Conservation (phyloP, 2,329 filamentous ascomycete genomes). For the Penicillium polonicum region DNA sequence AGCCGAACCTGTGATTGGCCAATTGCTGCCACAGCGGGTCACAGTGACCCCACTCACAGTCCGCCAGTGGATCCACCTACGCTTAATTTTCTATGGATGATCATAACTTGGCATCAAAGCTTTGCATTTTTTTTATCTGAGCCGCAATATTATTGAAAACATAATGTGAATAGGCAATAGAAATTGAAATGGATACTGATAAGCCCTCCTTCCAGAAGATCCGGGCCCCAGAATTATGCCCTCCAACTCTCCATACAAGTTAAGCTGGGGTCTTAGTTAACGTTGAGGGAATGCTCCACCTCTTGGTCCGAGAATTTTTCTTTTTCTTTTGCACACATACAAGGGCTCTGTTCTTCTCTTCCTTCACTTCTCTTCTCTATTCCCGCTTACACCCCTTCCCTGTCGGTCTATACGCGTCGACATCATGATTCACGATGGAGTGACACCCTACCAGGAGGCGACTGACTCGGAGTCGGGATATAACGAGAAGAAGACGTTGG, state of each 20-base stretch:
- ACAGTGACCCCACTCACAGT: background rate
- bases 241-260: conserved; percentile 13
- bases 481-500: conserved; percentile 17
- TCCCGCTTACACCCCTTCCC: background rate
- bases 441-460: conserved; percentile 13
- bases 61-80: conserved; percentile 14
- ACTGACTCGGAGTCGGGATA: conserved; percentile 21
- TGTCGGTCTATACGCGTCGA: background rate
- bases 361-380: background rate
- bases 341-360: background rate
- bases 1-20: conserved; percentile 12
- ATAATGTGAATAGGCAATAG: conserved; percentile 17
- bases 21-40: background rate
- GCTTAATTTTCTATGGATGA: conserved; percentile 19
- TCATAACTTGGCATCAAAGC: conserved; percentile 10
- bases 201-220: conserved; percentile 12
- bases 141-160: background rate
- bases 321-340: conserved; percentile 11
- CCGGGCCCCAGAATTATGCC: conserved; percentile 18
- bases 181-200: conserved; percentile 9
- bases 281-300: conserved; percentile 17
- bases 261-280: conserved; percentile 20
- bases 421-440: conserved; percentile 19
- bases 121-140: background rate
- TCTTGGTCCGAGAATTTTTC: conserved; percentile 12